Evolutionary conservation across 2,329 filamentous ascomycete genomes (phyloP).

Genomic region (Pestalotiopsis sp.): DNA sequence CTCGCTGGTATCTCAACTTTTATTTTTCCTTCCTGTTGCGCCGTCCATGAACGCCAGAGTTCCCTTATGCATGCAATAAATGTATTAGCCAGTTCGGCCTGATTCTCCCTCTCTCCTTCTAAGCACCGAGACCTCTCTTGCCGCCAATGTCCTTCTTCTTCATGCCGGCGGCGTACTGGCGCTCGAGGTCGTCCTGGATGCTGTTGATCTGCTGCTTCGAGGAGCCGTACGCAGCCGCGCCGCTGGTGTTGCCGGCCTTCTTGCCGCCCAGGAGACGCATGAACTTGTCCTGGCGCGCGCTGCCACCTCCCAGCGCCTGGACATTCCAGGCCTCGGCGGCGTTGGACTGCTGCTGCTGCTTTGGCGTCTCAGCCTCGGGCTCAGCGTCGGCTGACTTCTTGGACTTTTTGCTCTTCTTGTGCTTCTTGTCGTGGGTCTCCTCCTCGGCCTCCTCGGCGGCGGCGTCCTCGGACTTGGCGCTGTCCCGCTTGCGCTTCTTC

Average conservation of each 20-base stretch:
- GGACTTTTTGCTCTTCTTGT: slow-evolving; percentile 17
- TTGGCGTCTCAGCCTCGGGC: slow-evolving; percentile 20
- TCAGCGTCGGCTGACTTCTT: slow-evolving; percentile 23
- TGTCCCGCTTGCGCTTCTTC: slow-evolving; percentile 25
- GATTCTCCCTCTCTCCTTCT: not conserved
- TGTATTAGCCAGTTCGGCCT: not conserved
- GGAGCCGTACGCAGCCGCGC: slow-evolving; percentile 14
- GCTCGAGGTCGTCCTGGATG: slow-evolving; percentile 54
- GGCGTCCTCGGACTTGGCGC: slow-evolving; percentile 11
- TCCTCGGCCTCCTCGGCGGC: slow-evolving; percentile 19
- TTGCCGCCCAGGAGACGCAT: slow-evolving; percentile 59
- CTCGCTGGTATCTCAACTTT: slow-evolving; percentile 5
- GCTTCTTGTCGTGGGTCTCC: slow-evolving; percentile 28
- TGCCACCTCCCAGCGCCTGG: slow-evolving; percentile 51
- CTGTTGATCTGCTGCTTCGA: slow-evolving; percentile 28
- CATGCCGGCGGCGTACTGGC: slow-evolving; percentile 60
- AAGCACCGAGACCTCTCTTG: slow-evolving; percentile 56
- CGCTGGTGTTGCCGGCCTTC: slow-evolving; percentile 31
- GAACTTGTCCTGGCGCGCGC: slow-evolving; percentile 57
- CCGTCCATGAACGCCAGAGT: slow-evolving; percentile 6
- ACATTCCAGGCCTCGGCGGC: slow-evolving; percentile 55
- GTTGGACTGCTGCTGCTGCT: slow-evolving; percentile 23
- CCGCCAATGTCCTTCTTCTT: slow-evolving; percentile 55
- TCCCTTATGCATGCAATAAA: not conserved
- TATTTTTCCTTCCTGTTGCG: not conserved